These are phyloP conservation scores for Geranium incanum DNA, from an alignment of 441 rosid genomes.

Conservation along the genomic window DNA sequence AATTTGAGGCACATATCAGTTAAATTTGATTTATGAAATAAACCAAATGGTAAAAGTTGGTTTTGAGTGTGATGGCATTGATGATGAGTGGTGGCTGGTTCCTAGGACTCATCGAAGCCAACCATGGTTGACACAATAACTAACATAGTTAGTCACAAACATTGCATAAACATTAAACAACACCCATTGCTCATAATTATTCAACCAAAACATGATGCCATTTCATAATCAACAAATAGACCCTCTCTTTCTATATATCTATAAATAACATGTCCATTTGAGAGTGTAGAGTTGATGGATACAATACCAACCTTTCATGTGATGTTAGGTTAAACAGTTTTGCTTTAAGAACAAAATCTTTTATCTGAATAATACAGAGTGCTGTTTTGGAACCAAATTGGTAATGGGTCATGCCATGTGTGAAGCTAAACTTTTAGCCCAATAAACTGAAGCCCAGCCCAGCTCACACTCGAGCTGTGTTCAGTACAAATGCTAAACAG, in stretches of 20 bases:
- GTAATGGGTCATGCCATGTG: not conserved
- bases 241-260: not conserved
- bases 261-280: not conserved
- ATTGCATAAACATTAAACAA: not conserved
- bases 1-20: not conserved
- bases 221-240: not conserved
- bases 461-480: not conserved
- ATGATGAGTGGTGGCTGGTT: not conserved
- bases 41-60: not conserved
- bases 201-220: not conserved
- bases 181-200: not conserved
- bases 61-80: too few relatives aligned
- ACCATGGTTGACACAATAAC: too few relatives aligned
- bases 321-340: not conserved
- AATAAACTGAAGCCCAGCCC: not conserved
- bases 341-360: too few relatives aligned
- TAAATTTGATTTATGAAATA: not conserved
- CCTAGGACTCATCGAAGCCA: not conserved
- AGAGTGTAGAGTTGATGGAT: not conserved
- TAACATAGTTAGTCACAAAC: too few relatives aligned
- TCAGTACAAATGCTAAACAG: not conserved
- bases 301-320: not conserved
- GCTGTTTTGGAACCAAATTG: not conserved
- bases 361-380: too few relatives aligned
- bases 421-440: not conserved